These are phyloP conservation scores for Geranium brycei DNA, from an alignment of 345 rosid genomes.

Conservation along the genomic window DNA sequence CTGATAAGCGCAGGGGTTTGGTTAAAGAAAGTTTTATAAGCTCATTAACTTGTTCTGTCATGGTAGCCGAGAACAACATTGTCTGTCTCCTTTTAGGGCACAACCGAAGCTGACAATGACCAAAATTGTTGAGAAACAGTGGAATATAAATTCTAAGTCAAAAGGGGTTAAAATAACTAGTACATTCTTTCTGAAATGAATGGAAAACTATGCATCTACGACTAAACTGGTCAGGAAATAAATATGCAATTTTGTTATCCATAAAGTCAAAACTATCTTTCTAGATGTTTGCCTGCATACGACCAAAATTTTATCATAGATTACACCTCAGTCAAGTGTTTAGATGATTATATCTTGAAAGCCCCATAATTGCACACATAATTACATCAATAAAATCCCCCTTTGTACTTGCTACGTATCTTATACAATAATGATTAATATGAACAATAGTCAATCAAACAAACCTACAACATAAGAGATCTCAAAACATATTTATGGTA, in stretches of 20 bases:
- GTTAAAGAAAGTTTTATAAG: conserved; percentile 79
- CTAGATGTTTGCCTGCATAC: neutral
- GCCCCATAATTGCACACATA: neutral
- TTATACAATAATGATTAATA: no score
- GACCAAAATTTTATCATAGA: no score
- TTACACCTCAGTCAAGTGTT: neutral
- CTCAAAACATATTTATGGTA: neutral
- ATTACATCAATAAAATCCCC: neutral
- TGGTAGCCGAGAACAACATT: conserved; percentile 91
- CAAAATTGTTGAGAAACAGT: neutral
- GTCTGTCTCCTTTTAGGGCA: conserved; percentile 97
- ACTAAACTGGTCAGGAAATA: neutral
- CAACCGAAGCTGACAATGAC: conserved; percentile 44
- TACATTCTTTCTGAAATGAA: neutral
- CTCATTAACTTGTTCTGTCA: conserved; percentile 91
- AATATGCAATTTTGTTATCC: neutral
- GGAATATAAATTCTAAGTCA: neutral
- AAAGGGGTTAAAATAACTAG: no score
- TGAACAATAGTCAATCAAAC: neutral
- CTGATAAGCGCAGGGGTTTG: conserved; percentile 94
- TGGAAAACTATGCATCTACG: neutral
- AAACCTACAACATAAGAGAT: neutral
- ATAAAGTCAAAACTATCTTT: neutral
- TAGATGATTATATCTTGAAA: neutral
- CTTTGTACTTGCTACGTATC: neutral